Base-by-base conservation (phyloP, 306 rosid genomes). In the Phaseolus lunatus region DNA sequence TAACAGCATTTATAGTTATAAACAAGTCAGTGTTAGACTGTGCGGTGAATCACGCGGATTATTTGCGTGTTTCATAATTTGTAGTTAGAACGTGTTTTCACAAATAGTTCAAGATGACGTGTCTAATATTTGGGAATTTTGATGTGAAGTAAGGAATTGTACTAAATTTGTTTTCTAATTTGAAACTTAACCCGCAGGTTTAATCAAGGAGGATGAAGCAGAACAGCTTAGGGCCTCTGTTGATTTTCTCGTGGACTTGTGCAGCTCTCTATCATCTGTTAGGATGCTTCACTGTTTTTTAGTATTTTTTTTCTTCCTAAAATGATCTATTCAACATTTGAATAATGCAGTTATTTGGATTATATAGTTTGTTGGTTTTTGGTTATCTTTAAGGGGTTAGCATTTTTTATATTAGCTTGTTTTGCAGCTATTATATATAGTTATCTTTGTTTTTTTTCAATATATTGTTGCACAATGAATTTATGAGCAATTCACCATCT, bases 191-290 rank as follows among this genome's bases (percentile, higher is more conserved):
- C 49, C 52, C 18, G 74, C 89, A 90, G 98, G 85, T 74, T 73
- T 74, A 29, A 79, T 70, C 39, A 73, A 82, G 47, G 97, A 81
- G 48, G 92, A 84, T 86, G 98, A 95, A 80, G 75, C 69, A 39
- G 96, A 92, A 83, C 92, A 86, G 85, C 92, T 92, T 47, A 88
- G 86, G 72, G 90, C 96, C 43, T 88, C 98, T 0, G 88, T 88
- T 75, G 95, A 92, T 81, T 95, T 89, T 87, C 93, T 95, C 67
- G 91, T 90, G 88, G 98, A 94, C 79, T 87, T 94, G 22, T 92
- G 92, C 56, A 95, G 86, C 43, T 83, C 88, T 27, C 64, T 57
- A 78, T 90, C 90, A 84, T 84, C 90, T 35, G 97, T 90, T 29
- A 87, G 88, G 22, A 70, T 74, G 62, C 64, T 67, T 48, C 35